Evolutionary conservation across 2,329 filamentous ascomycete species (phyloP).

Genomic region (Pyrenochaeta sp.): DNA sequence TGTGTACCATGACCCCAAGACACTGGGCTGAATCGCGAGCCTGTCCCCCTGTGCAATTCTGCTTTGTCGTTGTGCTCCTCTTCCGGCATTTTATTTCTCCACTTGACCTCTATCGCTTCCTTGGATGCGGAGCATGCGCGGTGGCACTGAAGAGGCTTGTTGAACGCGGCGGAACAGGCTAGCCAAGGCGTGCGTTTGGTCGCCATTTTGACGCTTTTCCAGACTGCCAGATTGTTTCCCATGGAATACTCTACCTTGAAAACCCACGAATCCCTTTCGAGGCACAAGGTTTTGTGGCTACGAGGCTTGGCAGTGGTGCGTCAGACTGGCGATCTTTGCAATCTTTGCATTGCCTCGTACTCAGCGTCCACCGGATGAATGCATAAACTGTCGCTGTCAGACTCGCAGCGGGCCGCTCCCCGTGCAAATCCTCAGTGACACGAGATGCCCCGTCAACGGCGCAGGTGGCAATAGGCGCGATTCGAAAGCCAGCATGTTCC

Average conservation of each 20-base stretch:
- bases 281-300: not conserved
- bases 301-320: not conserved
- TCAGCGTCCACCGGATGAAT: slow-evolving; percentile 18
- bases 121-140: too few species aligned
- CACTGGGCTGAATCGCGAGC: too few species aligned
- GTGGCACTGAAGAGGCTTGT: too few species aligned
- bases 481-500: too few species aligned
- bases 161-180: too few species aligned
- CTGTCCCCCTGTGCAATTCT: too few species aligned
- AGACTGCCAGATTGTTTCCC: not conserved
- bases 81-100: too few species aligned
- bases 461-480: too few species aligned
- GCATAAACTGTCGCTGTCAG: slow-evolving; percentile 29
- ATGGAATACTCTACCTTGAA: not conserved
- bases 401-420: slow-evolving; percentile 40
- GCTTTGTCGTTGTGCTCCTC: too few species aligned
- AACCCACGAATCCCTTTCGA: not conserved
- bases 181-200: too few species aligned
- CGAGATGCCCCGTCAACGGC: not conserved
- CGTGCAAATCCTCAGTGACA: slow-evolving; percentile 17
- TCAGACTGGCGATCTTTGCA: slow-evolving; percentile 7
- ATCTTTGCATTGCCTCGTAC: not conserved
- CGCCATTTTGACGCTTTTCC: not conserved
- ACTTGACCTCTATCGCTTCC: too few species aligned
- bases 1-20: too few species aligned